Conservation (phyloP, 345 rosid species). For the Anastatica hierochuntica region DNA sequence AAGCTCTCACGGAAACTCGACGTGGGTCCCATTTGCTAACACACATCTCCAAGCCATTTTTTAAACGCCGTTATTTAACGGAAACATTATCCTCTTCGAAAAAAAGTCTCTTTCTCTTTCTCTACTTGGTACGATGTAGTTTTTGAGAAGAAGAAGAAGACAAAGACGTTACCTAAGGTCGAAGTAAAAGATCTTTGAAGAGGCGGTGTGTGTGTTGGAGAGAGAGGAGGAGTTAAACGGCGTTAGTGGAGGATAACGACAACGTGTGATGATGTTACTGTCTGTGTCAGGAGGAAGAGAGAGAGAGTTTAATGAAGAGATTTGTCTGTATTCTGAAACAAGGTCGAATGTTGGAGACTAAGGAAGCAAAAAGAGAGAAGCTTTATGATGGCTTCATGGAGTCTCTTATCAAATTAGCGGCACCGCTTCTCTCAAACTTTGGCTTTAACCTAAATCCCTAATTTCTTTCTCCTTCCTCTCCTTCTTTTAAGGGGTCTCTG, state of each 20-base stretch:
- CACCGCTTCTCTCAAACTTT: slow-evolving; percentile 54
- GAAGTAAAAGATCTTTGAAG: slow-evolving; percentile 6
- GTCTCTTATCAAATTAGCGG: slow-evolving; percentile 39
- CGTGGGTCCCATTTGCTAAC: slow-evolving; percentile 15
- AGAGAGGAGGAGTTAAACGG: slow-evolving; percentile 11
- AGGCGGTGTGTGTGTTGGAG: slow-evolving; percentile 16
- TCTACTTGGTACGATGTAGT: slow-evolving; percentile 17
- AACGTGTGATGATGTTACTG: slow-evolving; percentile 20
- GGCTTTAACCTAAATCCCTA: too few species aligned
- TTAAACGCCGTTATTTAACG: background rate
- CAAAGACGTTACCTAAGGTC: slow-evolving; percentile 21
- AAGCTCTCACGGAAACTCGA: slow-evolving; percentile 17
- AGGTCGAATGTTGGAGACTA: slow-evolving; percentile 4
- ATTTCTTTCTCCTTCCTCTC: slow-evolving; percentile 16
- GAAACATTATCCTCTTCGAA: too few species aligned
- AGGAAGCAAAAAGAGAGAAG: slow-evolving; percentile 48
- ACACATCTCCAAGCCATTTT: slow-evolving; percentile 26
- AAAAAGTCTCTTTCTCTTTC: too few species aligned
- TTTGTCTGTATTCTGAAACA: slow-evolving; percentile 3
- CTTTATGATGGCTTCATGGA: slow-evolving; percentile 24
- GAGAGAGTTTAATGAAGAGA: slow-evolving; percentile 17
- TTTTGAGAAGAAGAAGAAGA: slow-evolving; percentile 15
- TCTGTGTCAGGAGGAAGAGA: slow-evolving; percentile 20
- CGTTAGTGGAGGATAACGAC: slow-evolving; percentile 21
- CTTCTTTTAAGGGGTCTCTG: slow-evolving; percentile 7